Evolutionary conservation across 1,284 basidiomycete species (phyloP), one percentile per base, ranked within the genome.

Genomic region (Microstroma glucosiphilum): DNA sequence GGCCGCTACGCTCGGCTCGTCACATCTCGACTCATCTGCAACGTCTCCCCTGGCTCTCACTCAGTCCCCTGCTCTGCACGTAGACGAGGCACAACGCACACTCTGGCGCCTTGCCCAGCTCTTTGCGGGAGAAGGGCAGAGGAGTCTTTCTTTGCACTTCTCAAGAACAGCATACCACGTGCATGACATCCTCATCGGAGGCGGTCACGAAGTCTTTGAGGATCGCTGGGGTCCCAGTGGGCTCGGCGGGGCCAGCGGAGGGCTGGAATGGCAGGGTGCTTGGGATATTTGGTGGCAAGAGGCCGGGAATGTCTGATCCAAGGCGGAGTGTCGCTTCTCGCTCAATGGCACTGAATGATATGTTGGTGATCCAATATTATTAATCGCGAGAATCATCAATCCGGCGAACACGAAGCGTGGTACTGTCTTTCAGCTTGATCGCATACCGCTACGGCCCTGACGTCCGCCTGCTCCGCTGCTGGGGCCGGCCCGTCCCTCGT

Each of bases 151-250:
- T 9, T 23, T 42, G 23, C n/a, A 25, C 26, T 60, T 48, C 51
- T 21, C 56, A 21, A 63, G 68, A 25, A 64, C 73, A 51, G 74
- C 74, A 0, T 63, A 69, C 46, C 68, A 67, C 30, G 66, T 68
- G 7, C 74, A 76, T 62, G 61, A 69, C 21, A 70, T 68, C 57
- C 73, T 74, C 56, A 75, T 76, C 23, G 72, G 72, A 1, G 74
- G 74, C n/a, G 74, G 74, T 0, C 42, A 60, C 48, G 63, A 67
- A 26, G 63, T 76, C 61, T 73, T 76, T 43, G 49, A 70, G 23
- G 71, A 75, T 55, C 67, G 74, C 7, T 76, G 69, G 72, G 53
- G 46, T 48, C 46, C 46, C 12, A 48, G n/a, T n/a, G 23, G 46
- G 30, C 30, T 37, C 46, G 46, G n/a, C n/a, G 46, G 12, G 23